These are phyloP conservation scores for Dendrobium huoshanense DNA, from an alignment of 106 monocot genomes.

Conservation along the genomic window DNA sequence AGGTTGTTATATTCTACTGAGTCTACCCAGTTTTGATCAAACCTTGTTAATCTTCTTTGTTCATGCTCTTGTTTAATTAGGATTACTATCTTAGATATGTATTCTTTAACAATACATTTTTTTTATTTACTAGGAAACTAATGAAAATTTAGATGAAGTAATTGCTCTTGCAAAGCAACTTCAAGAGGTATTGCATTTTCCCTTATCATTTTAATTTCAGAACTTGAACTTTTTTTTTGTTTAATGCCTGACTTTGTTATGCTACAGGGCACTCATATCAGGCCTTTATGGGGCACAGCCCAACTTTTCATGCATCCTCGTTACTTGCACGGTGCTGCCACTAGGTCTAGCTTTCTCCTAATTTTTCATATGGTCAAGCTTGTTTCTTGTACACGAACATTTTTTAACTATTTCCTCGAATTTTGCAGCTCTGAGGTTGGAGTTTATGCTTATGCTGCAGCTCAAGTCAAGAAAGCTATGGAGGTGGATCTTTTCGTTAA, in stretches of 20 bases:
- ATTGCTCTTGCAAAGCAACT: constrained; percentile 82
- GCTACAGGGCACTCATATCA: constrained; percentile 59
- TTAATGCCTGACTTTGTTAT: background rate
- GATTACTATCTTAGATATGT: background rate
- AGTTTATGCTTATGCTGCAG: constrained; percentile 97
- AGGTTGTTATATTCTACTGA: background rate
- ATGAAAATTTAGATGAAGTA: constrained; percentile 94
- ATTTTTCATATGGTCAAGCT: background rate
- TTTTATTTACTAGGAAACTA: constrained; percentile 58
- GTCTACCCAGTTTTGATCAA: background rate
- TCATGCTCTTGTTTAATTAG: background rate
- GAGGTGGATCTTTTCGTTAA: constrained; percentile 43
- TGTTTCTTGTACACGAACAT: background rate
- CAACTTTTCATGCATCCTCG: constrained; percentile 93
- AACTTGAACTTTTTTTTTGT: constrained; percentile 3
- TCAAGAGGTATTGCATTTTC: constrained; percentile 31
- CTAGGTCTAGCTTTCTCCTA: constrained; percentile 45
- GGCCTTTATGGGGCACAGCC: constrained; percentile 95
- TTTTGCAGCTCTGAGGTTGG: constrained; percentile 70
- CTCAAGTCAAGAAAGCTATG: constrained; percentile 97
- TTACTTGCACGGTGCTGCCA: constrained; percentile 99
- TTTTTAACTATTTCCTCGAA: background rate
- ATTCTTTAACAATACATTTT: background rate
- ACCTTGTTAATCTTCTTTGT: background rate
- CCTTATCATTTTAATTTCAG: background rate